These are phyloP conservation scores for Yamadazyma sp. DNA, from an alignment of 1,139 yeast species.

Conservation along the genomic window DNA sequence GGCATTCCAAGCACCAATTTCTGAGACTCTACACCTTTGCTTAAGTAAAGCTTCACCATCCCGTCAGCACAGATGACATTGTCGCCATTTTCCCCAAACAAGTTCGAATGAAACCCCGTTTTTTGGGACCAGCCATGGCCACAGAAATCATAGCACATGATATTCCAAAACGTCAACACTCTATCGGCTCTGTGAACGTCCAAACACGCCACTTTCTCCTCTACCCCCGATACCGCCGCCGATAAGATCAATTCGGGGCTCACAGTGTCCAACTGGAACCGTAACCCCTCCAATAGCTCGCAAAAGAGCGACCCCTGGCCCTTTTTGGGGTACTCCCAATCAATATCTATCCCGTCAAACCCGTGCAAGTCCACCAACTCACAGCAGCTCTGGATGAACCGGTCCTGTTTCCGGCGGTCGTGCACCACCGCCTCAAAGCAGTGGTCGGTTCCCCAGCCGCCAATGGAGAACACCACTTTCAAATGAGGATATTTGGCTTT, in stretches of 20 bases:
- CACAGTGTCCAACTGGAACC: slow-evolving; percentile 36
- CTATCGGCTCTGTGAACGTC: slow-evolving; percentile 54
- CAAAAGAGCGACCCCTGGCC: slow-evolving; percentile 49
- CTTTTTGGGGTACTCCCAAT: slow-evolving; percentile 85
- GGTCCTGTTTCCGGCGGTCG: slow-evolving; percentile 32
- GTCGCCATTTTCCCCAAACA: slow-evolving; percentile 47
- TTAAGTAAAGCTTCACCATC: slow-evolving; percentile 47
- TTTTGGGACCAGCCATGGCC: slow-evolving; percentile 69
- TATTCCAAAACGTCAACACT: slow-evolving; percentile 68
- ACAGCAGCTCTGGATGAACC: slow-evolving; percentile 54
- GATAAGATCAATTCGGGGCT: slow-evolving; percentile 44
- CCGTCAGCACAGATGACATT: slow-evolving; percentile 48
- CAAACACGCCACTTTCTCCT: slow-evolving; percentile 41
- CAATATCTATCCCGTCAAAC: slow-evolving; percentile 89
- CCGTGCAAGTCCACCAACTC: slow-evolving; percentile 52
- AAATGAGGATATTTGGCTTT: slow-evolving; percentile 50
- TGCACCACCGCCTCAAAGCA: slow-evolving; percentile 50
- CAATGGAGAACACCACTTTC: slow-evolving; percentile 71
- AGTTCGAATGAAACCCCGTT: slow-evolving; percentile 70
- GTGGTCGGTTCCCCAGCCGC: slow-evolving; percentile 78
- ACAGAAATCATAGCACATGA: slow-evolving; percentile 87
- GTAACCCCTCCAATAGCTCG: slow-evolving; percentile 42
- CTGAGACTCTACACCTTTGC: slow-evolving; percentile 40
- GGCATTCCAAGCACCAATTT: slow-evolving; percentile 89
- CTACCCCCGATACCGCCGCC: slow-evolving; percentile 75